These are phyloP conservation scores for Buddleja alternifolia DNA, from an alignment of 257 asterid genomes.

Conservation along the genomic window DNA sequence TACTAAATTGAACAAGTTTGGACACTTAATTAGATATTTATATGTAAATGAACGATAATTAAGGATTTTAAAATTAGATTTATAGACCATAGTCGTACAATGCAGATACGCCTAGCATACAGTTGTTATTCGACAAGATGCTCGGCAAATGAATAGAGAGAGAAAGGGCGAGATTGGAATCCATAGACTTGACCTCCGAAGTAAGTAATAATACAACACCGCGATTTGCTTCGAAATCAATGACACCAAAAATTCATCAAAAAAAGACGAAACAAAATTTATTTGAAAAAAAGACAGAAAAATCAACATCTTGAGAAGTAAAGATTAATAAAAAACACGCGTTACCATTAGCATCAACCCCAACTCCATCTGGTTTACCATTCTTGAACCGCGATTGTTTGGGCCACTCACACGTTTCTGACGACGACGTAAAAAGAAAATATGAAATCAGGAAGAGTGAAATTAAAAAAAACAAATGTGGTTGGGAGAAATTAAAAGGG, in stretches of 20 bases:
- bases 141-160: too few species aligned
- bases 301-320: neutral
- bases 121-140: neutral
- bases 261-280: neutral
- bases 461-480: neutral
- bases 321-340: neutral
- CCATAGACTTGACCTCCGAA: neutral
- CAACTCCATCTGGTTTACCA: slow-evolving; percentile 42
- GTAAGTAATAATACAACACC: neutral
- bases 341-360: slow-evolving; percentile 50
- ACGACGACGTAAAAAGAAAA: neutral
- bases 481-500: neutral
- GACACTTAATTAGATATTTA: neutral
- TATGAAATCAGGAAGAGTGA: neutral
- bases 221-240: neutral
- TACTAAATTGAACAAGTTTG: too few species aligned
- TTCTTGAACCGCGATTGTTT: slow-evolving; percentile 55
- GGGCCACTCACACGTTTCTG: slow-evolving; percentile 52
- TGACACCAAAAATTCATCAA: neutral
- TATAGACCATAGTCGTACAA: slow-evolving; percentile 7
- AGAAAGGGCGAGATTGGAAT: neutral
- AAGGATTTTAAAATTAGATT: neutral
- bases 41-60: neutral
- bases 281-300: neutral
- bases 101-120: too few species aligned